Evolutionary conservation across 177 flowering plant genomes (phyloP).

Genomic region (Tripterygium wilfordii): DNA sequence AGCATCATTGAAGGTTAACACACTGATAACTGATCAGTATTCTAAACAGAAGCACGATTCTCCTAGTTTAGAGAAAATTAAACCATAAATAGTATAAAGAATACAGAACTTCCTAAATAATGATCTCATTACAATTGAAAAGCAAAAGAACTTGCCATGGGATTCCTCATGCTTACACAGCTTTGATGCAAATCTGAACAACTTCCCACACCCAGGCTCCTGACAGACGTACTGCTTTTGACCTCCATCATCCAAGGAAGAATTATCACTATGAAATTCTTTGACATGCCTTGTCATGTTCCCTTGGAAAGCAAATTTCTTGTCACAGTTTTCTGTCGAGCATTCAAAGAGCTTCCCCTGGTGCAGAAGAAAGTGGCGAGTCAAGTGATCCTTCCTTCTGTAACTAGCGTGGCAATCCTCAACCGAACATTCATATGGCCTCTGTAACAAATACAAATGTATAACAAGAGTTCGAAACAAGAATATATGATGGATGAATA

Average conservation of each 20-base stretch:
- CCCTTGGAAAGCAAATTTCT: slow-evolving; percentile 41
- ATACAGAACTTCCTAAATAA: too few relatives aligned
- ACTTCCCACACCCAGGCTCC: slow-evolving; percentile 73
- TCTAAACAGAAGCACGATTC: too few relatives aligned
- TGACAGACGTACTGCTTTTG: slow-evolving; percentile 39
- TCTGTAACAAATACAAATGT: slow-evolving; percentile 31
- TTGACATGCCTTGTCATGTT: slow-evolving; percentile 69
- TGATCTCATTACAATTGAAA: too few relatives aligned
- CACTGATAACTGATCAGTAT: too few relatives aligned
- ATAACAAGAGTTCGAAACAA: too few relatives aligned
- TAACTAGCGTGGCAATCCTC: slow-evolving; percentile 74
- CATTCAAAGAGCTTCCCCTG: slow-evolving; percentile 68
- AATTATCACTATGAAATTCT: slow-evolving; percentile 44
- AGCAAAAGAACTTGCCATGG: slow-evolving; percentile 58
- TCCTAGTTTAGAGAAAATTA: too few relatives aligned
- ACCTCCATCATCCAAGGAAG: slow-evolving; percentile 13
- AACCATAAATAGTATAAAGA: too few relatives aligned
- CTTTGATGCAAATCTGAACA: slow-evolving; percentile 57
- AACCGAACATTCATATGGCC: slow-evolving; percentile 63
- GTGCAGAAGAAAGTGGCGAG: slow-evolving; percentile 65
- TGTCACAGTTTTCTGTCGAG: slow-evolving; percentile 48
- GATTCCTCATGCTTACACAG: slow-evolving; percentile 69
- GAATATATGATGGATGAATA: too few relatives aligned
- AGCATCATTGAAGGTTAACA: too few relatives aligned
- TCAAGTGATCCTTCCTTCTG: slow-evolving; percentile 84